Percentiles rank a stretch among this genome's conserved stretches.
Evolutionary conservation across 768 basidiomycete species (phyloP).

Genomic region (Termitomyces sp.): DNA sequence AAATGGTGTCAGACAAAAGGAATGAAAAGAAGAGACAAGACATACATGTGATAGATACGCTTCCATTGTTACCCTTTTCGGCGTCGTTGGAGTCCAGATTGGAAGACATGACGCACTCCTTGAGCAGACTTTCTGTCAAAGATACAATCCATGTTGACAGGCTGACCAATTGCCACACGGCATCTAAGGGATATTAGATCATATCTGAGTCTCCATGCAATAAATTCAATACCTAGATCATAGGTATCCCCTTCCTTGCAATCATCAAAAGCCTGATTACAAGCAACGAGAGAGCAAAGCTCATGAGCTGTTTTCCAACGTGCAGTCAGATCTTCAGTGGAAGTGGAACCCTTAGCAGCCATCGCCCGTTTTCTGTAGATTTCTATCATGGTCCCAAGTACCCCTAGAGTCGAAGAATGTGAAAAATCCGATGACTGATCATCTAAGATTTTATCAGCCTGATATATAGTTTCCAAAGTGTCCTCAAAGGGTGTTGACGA

Average conservation of each 20-base stretch:
- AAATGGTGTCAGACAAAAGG: slow-evolving; percentile 1
- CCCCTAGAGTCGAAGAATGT: slow-evolving; percentile 37
- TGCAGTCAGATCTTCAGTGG: slow-evolving; percentile 33
- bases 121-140: slow-evolving; percentile 62
- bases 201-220: not conserved
- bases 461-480: slow-evolving; percentile 45
- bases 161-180: slow-evolving; percentile 70
- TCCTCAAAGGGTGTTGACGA: slow-evolving; percentile 37
- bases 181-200: slow-evolving; percentile 38
- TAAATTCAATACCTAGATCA: slow-evolving; percentile 49
- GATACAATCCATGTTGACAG: slow-evolving; percentile 59
- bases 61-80: slow-evolving; percentile 2
- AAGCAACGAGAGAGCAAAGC: slow-evolving; percentile 60
- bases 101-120: slow-evolving; percentile 42
- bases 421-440: slow-evolving; percentile 34
- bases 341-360: slow-evolving; percentile 19
- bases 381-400: slow-evolving; percentile 45
- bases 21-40: not conserved
- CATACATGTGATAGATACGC: slow-evolving; percentile 2
- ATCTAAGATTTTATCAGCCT: slow-evolving; percentile 45
- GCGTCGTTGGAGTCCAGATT: slow-evolving; percentile 11
- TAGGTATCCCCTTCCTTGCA: slow-evolving; percentile 60
- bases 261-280: slow-evolving; percentile 61
- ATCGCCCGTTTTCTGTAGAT: slow-evolving; percentile 37
- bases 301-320: slow-evolving; percentile 67